A percentile compares a stretch with the other conserved stretches of the same genome.
Conservation (phyloP, 2,329 filamentous ascomycete genomes). For the Metarhizium guizhouense region DNA sequence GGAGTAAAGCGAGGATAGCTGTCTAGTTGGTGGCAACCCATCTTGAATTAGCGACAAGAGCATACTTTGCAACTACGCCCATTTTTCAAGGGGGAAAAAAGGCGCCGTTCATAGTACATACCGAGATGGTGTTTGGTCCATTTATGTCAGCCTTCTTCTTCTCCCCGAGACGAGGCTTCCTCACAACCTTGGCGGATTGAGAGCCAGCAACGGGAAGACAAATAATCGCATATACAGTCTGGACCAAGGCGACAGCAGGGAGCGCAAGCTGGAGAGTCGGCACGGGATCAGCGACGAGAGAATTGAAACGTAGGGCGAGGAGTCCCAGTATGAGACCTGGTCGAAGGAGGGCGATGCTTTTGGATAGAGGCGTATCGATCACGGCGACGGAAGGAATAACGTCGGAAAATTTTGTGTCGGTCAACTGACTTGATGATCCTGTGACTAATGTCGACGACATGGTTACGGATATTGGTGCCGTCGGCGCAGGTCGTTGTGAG, state of each 20-base stretch:
- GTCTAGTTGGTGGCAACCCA: constrained; percentile 23
- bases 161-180: constrained; percentile 44
- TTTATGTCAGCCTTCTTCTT: constrained; percentile 42
- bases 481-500: constrained; percentile 4
- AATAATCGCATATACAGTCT: constrained; percentile 52
- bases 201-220: constrained; percentile 55
- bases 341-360: constrained; percentile 55
- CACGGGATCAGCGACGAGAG: constrained; percentile 62
- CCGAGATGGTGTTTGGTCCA: constrained; percentile 36
- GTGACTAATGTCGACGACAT: constrained; percentile 29
- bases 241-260: constrained; percentile 53
- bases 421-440: constrained; percentile 17
- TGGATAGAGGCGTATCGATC: constrained; percentile 27
- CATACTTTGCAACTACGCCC: background rate
- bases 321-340: constrained; percentile 57
- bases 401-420: constrained; percentile 15
- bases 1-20: constrained; percentile 34
- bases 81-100: background rate
- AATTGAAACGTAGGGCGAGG: constrained; percentile 53
- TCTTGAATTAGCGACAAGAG: background rate
- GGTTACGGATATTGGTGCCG: constrained; percentile 12
- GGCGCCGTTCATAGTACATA: constrained; percentile 21
- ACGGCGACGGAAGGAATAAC: constrained; percentile 28
- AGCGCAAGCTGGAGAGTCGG: constrained; percentile 52
- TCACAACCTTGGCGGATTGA: constrained; percentile 27